Percentiles rank a stretch among this genome's conserved stretches.
Conservation (phyloP, 805 yeast genomes). For the Sugiyamaella floridensis region DNA sequence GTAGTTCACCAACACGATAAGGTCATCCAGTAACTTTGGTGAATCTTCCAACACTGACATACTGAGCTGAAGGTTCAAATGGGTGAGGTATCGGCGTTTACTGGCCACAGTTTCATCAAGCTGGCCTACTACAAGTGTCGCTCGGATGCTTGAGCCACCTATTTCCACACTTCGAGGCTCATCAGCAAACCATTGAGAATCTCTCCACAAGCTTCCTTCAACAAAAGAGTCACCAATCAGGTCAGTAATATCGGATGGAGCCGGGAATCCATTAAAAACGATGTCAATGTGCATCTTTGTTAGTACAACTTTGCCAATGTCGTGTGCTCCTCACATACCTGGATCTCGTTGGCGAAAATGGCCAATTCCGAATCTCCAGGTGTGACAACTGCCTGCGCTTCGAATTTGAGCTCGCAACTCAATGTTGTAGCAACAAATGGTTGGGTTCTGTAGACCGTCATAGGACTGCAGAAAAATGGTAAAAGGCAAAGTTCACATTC, state of each 20-base stretch:
- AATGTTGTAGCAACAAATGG: neutral
- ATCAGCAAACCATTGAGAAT: neutral
- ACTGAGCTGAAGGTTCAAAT: neutral
- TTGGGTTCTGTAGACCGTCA: neutral
- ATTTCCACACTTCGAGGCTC: neutral
- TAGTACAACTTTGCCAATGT: neutral
- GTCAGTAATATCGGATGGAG: neutral
- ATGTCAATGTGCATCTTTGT: neutral
- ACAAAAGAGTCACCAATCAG: neutral
- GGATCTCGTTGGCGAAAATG: neutral
- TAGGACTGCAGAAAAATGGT: neutral
- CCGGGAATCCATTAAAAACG: neutral
- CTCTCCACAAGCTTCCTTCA: neutral
- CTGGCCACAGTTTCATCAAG: neutral
- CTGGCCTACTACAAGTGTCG: neutral
- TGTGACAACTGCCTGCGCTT: neutral
- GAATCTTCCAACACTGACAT: no score
- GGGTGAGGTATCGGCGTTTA: neutral
- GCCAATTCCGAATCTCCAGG: neutral
- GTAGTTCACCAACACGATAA: constrained; percentile 14
- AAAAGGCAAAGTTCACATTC: neutral
- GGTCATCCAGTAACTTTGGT: neutral
- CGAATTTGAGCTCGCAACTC: neutral
- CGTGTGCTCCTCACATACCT: neutral
- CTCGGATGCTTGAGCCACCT: neutral